phyloP scores from a whole-genome alignment of 257 asterid species.

The Gentiana straminea region DNA sequence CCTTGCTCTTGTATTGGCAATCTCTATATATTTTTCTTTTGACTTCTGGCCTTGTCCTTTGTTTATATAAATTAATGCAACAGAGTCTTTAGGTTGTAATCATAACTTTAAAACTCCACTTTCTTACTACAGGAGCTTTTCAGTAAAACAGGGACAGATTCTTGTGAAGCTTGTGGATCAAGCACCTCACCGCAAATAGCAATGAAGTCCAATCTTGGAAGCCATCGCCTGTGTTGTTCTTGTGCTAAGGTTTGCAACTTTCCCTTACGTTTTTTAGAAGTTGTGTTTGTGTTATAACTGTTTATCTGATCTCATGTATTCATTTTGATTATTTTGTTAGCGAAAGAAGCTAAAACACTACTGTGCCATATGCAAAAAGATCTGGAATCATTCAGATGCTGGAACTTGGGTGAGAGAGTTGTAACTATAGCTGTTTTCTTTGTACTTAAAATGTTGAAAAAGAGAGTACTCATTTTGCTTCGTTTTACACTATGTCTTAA shows the following conservation, averaged over 20 bases:
- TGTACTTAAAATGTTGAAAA: not conserved
- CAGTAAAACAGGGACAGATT: conserved; percentile 38
- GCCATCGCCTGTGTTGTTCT: conserved; percentile 70
- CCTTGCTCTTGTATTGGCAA: not conserved
- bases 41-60: not conserved
- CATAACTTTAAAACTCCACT: too few species aligned
- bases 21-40: not conserved
- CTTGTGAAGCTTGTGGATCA: conserved; percentile 81
- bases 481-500: not conserved
- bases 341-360: conserved; percentile 74
- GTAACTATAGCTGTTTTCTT: conserved; percentile 4
- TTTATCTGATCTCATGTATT: conserved; percentile 8
- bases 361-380: conserved; percentile 95
- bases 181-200: conserved; percentile 41
- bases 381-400: conserved; percentile 61
- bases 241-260: conserved; percentile 74
- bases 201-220: conserved; percentile 41
- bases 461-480: not conserved
- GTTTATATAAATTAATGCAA: not conserved
- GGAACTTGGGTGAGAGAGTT: conserved; percentile 81
- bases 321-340: conserved; percentile 34
- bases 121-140: conserved; percentile 34
- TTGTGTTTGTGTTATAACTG: conserved; percentile 7
- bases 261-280: not conserved
- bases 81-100: not conserved